phyloP scores from a whole-genome alignment of 345 rosid genomes.

The Bruguiera sexangula region DNA sequence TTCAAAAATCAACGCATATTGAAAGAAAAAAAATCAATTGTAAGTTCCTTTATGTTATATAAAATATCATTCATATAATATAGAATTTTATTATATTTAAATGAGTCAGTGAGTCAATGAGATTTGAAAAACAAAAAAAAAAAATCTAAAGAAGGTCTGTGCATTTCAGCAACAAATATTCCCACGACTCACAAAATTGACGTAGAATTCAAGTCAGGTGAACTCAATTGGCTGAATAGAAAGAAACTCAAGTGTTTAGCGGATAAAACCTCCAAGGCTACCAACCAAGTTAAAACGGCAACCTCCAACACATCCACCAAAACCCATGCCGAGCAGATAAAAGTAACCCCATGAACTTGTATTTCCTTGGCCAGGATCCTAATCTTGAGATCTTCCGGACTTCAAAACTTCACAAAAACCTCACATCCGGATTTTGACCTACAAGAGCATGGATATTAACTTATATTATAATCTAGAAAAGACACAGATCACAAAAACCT shows the following conservation, averaged over 20 bases:
- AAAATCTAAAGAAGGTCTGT: too few species aligned
- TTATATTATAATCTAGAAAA: neutral
- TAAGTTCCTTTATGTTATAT: too few species aligned
- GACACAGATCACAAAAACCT: slow-evolving; percentile 52
- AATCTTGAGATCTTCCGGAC: slow-evolving; percentile 23
- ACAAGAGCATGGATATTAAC: neutral
- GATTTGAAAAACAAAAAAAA: neutral
- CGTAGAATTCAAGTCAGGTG: neutral
- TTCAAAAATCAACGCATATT: too few species aligned
- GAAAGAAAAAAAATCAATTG: too few species aligned
- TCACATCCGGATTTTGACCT: neutral
- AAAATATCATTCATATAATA: too few species aligned
- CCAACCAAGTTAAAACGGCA: slow-evolving; percentile 22
- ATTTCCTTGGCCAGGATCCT: slow-evolving; percentile 6
- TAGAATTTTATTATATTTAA: too few species aligned
- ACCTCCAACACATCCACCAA: slow-evolving; percentile 30
- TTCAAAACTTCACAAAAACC: neutral
- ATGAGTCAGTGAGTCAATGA: too few species aligned
- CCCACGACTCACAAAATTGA: too few species aligned
- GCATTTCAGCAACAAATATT: too few species aligned
- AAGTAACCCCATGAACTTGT: slow-evolving; percentile 1
- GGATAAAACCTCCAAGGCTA: neutral
- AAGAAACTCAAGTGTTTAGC: neutral
- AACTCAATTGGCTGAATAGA: neutral
- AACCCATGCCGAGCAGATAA: slow-evolving; percentile 21